Evolutionary conservation across 2,329 filamentous ascomycete species (phyloP), one percentile per base, ranked within the genome.

Genomic region (Hortaea werneckii): DNA sequence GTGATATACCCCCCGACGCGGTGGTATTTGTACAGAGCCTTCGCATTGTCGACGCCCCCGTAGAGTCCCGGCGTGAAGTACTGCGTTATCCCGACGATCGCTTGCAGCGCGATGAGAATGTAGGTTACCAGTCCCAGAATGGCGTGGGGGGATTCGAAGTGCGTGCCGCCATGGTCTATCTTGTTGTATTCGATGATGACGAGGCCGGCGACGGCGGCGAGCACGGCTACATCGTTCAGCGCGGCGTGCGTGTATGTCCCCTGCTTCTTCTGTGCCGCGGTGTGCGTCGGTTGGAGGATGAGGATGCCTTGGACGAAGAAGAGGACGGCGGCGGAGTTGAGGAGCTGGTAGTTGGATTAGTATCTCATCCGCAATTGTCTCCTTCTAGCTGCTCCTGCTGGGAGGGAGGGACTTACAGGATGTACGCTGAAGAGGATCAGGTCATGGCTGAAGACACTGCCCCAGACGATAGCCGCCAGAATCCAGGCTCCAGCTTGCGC

Each of bases 11-110:
- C 92, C 20, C 74, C 76, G 44, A 77, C 68, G 29, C 90, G 79
- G 65, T 96, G 92, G 58, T 89, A 95, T 67, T 94, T 95, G 75
- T 90, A 96, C 37, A 95, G 65, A 26, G 73, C 73, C 74, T 89
- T 94, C 13, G 88, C 90, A 3, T 80, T 80, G 27, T 86, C 81
- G 51, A 83, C 80, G 46, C 86, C 80, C 5, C 89, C 89, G 57
- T 90, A 94, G 1, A 94, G 58, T 0, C 62, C 60, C 0, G 89
- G 89, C 2, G 78, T 71, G 48, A 80, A 87, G 72, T 83, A 95
- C 69, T 92, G 86, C 29, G 86, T 84, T 51, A 94, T 78, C 11
- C 92, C 90, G 29, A 95, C 77, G 1, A 83, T 42, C 39, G 85
- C 82, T 68, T 96, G 92, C 1, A 84, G 56, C 8, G 81, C 62